Conservation (phyloP, 2,329 filamentous ascomycete species). For the Neurospora sp. region DNA sequence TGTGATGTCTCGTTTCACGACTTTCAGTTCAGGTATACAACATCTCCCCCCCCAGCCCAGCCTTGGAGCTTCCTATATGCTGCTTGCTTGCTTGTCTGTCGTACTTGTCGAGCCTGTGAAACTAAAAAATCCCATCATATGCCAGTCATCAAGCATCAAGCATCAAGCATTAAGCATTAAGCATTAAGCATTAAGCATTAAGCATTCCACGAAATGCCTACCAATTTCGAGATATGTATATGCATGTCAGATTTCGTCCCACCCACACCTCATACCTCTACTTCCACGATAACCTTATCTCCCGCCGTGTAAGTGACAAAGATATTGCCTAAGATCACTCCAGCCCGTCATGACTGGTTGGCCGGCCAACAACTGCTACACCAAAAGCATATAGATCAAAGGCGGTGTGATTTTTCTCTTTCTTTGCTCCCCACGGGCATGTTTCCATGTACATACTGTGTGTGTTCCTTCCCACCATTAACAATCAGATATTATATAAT, state of each 20-base stretch:
- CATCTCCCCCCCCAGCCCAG: neutral
- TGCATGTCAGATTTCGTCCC: no score
- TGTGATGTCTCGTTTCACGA: neutral
- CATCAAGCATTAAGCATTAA: no score
- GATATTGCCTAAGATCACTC: no score
- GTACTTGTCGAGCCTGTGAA: no score
- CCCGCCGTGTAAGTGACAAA: no score
- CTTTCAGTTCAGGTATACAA: neutral
- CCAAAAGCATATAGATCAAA: neutral
- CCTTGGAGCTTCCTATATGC: neutral
- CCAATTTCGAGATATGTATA: no score
- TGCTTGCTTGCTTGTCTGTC: neutral
- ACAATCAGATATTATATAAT: neutral
- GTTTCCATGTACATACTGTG: neutral
- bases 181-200: no score
- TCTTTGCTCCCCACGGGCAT: neutral
- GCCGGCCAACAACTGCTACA: neutral
- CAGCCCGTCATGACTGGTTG: neutral
- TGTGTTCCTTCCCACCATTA: neutral
- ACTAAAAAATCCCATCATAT: no score
- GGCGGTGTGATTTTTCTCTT: neutral
- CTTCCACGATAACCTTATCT: no score
- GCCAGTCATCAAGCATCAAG: no score
- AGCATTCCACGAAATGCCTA: no score
- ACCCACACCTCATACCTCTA: no score